Evolutionary conservation across 75 land plant species (phyloP), one percentile per base, ranked within the genome.

Genomic region (Pseudotsuga menziesii): DNA sequence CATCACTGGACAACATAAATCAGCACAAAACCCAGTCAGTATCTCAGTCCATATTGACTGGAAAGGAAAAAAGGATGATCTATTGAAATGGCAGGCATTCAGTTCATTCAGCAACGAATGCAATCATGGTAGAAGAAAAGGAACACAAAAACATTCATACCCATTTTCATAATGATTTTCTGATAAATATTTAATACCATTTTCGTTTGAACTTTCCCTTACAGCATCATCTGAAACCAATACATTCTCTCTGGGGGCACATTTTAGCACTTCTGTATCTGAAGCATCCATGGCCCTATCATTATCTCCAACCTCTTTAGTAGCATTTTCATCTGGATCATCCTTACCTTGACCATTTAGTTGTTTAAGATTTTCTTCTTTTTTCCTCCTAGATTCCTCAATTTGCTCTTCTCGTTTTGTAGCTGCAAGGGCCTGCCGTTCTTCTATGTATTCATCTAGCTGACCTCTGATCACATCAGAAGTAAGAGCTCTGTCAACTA

Each of bases 371-470:
- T 85, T 78, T 52, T 80, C 83, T 82, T 92, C 92, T 80, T 83
- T 91, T 76, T 79, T 85, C 77, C 80, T 85, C 82, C 82, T 88
- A 57, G 76, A 80, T 75, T 88, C 91, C 62, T 93, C 95, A 69
- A 89, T 57, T 9, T 85, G 89, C 71, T 85, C 88, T 36, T 76
- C 97, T 57, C 99, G 86, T 80, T 87, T 91, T 60, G 76, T 77
- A 27, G 94, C 87, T 66, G 86, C 84, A 77, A 92, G 76, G 44
- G 74, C 89, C 59, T 89, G 91, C 36, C 81, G 81, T 44, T 89
- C 87, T 61, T 89, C 91, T 81, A 94, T 86, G 77, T 81, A 78
- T 58, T 85, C 88, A 81, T 93, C 96, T 58, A 96, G 77, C 73
- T 86, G 89, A 39, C 82, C 87, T 79, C 90, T 88, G 36, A 96